Base-by-base conservation (phyloP, 176 grass and related monocot species). In the Saccharum officinarum region DNA sequence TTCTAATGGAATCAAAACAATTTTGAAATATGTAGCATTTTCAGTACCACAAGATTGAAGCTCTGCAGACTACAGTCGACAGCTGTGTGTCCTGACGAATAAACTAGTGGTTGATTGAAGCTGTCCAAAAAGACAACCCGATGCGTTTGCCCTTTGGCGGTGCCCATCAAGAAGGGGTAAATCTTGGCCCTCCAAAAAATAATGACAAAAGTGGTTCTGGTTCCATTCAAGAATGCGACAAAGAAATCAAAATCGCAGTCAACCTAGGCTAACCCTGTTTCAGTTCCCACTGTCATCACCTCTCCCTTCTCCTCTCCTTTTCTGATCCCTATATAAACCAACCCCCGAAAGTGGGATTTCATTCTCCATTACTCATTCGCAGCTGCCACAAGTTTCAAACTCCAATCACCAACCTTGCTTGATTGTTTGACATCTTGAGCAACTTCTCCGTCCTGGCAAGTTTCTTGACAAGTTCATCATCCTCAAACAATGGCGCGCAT, bases 241-340 rank as follows among this genome's bases (percentile, higher is more conserved):
- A 42, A 3, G 7, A 55, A 85, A 85, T 6, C 69, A 79, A 85
- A 73, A 30, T 7, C 22, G 11, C 47, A 79, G 93, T 91, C 93
- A 91, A 88, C 81, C 47, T 78, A 79, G 33, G 75, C 75, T 77
- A 17, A 7, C 64, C 34, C 18, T 38, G 26, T 77, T 42, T 54
- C 40, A 22, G 74, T 85, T 93, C 85, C 36, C 80, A 78, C 44
- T 60, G 18, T 71, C 87, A 55, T 50, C 82, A 33, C 59, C 62
- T 30, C 45, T 71, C 26, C 23, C 11, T 40, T 25, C 17, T 15
- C 78, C 42, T 47, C 4, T 11, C 0, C 44, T 20, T 1, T 3
- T 22, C 52, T 54, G 34, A 36, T 36, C 54, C 9, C 59, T 80
- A 18, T 36, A 60, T 75, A 62, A 61, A 49, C 46, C 65, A 41